Conservation (phyloP, 1,139 yeast genomes). For the Pichia inconspicua region DNA sequence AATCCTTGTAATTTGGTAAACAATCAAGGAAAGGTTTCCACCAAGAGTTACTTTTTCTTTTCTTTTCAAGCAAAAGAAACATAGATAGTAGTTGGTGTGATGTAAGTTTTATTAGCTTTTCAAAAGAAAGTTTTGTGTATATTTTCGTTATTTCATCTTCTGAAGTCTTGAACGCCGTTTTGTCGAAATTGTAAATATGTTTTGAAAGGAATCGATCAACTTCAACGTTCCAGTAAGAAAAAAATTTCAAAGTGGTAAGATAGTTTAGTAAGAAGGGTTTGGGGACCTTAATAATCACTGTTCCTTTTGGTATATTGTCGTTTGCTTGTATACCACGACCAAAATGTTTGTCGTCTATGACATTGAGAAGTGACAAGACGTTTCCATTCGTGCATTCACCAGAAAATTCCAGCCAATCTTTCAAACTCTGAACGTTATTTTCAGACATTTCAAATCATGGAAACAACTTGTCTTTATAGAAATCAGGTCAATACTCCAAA, state of each 20-base stretch:
- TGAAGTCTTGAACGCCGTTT: neutral
- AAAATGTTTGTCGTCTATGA: slow-evolving; percentile 31
- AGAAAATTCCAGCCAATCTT: slow-evolving; percentile 5
- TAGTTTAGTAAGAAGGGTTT: slow-evolving; percentile 53
- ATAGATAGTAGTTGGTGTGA: slow-evolving; percentile 44
- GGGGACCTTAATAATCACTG: slow-evolving; percentile 35
- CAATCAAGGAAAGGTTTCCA: slow-evolving; percentile 61
- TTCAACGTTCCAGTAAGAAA: slow-evolving; percentile 18
- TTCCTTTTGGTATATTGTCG: slow-evolving; percentile 31
- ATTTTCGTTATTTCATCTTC: slow-evolving; percentile 16
- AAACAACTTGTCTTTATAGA: no score
- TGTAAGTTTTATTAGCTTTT: slow-evolving; percentile 31
- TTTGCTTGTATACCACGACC: slow-evolving; percentile 61
- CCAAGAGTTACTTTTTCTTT: slow-evolving; percentile 35
- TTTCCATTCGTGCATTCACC: neutral
- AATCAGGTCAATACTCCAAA: no score
- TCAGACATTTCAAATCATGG: neutral
- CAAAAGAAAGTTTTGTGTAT: slow-evolving; percentile 30
- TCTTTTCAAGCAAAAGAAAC: slow-evolving; percentile 42
- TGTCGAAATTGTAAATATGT: slow-evolving; percentile 2
- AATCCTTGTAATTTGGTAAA: slow-evolving; percentile 46
- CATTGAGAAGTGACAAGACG: slow-evolving; percentile 15
- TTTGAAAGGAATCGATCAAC: slow-evolving; percentile 8
- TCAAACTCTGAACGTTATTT: neutral
- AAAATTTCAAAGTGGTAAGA: slow-evolving; percentile 38